A percentile compares a stretch with the other conserved stretches of the same genome.
phyloP scores from a whole-genome alignment of 2,329 filamentous ascomycete genomes.

The Exophiala dermatitidis region DNA sequence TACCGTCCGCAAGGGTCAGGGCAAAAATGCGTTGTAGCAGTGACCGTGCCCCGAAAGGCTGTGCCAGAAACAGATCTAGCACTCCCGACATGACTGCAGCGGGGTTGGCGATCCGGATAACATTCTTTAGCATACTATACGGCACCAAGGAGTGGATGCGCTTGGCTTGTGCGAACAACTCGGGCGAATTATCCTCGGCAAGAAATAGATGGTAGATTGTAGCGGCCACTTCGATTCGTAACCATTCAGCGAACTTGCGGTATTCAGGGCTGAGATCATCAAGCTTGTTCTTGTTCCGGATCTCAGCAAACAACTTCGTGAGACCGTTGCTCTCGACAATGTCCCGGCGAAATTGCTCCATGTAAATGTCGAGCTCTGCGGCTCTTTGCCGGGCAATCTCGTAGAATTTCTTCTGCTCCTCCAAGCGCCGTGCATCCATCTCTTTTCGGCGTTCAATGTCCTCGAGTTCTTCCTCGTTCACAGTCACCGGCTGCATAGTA shows the following conservation, averaged over 20 bases:
- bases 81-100: constrained; percentile 95
- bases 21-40: constrained; percentile 92
- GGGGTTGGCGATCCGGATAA: constrained; percentile 92
- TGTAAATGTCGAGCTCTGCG: constrained; percentile 90
- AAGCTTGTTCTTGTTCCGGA: constrained; percentile 81
- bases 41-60: constrained; percentile 84
- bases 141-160: constrained; percentile 91
- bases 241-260: constrained; percentile 96
- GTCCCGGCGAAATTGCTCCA: constrained; percentile 70
- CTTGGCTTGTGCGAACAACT: constrained; percentile 88
- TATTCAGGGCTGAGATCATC: constrained; percentile 88
- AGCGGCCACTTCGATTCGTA: constrained; percentile 92
- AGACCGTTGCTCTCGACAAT: constrained; percentile 72
- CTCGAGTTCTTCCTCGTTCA: constrained; percentile 72
- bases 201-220: constrained; percentile 96
- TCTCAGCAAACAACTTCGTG: constrained; percentile 86
- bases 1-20: constrained; percentile 83
- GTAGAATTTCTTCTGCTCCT: constrained; percentile 91
- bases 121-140: constrained; percentile 89
- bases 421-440: constrained; percentile 78
- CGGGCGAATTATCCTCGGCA: constrained; percentile 94
- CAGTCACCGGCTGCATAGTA: constrained; percentile 60
- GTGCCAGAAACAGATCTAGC: constrained; percentile 88
- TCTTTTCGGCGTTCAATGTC: constrained; percentile 74
- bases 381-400: constrained; percentile 88